phyloP scores from a whole-genome alignment of 176 grass and related monocot species.

The Metroxylon sagu region DNA sequence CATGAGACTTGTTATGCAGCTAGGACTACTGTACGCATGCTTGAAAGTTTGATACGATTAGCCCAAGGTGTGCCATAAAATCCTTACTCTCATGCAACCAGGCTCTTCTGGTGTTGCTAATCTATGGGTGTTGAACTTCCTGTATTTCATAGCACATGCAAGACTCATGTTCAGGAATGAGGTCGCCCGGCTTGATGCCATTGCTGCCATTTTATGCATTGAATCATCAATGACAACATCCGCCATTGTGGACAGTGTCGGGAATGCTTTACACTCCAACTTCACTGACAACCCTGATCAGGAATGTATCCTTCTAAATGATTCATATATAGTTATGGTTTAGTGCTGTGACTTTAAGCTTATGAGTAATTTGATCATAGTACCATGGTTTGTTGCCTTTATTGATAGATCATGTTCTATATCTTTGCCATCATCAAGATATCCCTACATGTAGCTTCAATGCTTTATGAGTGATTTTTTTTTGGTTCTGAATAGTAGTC shows the following conservation, averaged over 20 bases:
- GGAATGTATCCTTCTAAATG: slow-evolving; percentile 67
- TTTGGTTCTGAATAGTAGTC: no score
- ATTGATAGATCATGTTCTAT: no score
- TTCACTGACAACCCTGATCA: slow-evolving; percentile 76
- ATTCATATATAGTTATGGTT: no score
- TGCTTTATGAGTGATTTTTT: no score
- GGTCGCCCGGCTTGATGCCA: slow-evolving; percentile 57
- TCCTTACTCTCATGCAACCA: slow-evolving; percentile 1
- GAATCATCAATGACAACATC: slow-evolving; percentile 92
- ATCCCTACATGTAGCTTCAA: no score
- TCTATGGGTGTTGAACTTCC: neutral
- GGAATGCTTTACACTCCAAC: slow-evolving; percentile 68
- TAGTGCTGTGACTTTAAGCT: no score
- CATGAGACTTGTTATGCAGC: slow-evolving; percentile 38
- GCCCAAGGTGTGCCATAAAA: slow-evolving; percentile 52
- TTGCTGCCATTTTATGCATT: slow-evolving; percentile 83
- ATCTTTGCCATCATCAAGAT: no score
- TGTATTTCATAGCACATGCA: slow-evolving; percentile 60
- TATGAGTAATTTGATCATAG: no score
- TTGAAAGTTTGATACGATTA: slow-evolving; percentile 95
- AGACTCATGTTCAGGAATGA: slow-evolving; percentile 89
- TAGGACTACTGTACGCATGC: slow-evolving; percentile 88
- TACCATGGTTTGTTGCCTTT: no score
- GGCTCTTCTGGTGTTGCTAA: neutral
- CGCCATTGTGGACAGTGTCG: slow-evolving; percentile 53